Evolutionary conservation across 495 filamentous ascomycete genomes (phyloP).

Genomic region (Bombardia bombarda): DNA sequence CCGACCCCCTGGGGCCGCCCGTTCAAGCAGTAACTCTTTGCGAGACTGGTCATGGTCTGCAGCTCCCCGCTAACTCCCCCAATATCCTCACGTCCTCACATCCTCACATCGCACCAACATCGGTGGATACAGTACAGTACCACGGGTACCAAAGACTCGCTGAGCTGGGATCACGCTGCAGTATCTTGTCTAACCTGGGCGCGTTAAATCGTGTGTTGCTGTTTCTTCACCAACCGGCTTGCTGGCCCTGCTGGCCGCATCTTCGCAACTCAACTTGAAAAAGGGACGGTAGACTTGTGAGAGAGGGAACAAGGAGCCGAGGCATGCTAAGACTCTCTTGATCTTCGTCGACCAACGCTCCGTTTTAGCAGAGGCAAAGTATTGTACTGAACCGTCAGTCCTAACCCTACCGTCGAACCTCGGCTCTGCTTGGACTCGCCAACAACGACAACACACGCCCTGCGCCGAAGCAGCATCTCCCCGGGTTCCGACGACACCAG

Average conservation of each 20-base stretch:
- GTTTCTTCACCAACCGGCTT: constrained; percentile 6
- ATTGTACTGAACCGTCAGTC: no score
- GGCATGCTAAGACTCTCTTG: no score
- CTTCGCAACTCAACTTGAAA: constrained; percentile 12
- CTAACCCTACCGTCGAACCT: not conserved
- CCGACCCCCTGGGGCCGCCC: constrained; percentile 7
- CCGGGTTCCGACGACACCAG: constrained; percentile 5
- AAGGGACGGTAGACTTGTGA: no score
- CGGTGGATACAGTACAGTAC: constrained; percentile 13
- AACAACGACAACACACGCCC: not conserved
- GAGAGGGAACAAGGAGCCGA: no score
- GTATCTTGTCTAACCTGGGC: constrained; percentile 36
- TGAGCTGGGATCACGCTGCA: constrained; percentile 35
- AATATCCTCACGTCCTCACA: constrained; percentile 27
- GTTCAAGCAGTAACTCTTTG: constrained; percentile 10
- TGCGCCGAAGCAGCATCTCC: not conserved
- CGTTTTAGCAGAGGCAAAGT: no score
- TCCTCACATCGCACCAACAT: constrained; percentile 37
- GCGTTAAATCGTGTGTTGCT: constrained; percentile 9
- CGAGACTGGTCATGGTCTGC: constrained; percentile 24
- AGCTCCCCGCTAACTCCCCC: constrained; percentile 29
- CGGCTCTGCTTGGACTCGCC: constrained; percentile 1
- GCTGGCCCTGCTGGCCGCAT: constrained; percentile 12
- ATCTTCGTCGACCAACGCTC: no score
- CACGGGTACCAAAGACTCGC: constrained; percentile 14